A percentile compares a stretch with the other conserved stretches of the same genome.
Conservation (phyloP, 345 rosid species). For the Citrus australasica region DNA sequence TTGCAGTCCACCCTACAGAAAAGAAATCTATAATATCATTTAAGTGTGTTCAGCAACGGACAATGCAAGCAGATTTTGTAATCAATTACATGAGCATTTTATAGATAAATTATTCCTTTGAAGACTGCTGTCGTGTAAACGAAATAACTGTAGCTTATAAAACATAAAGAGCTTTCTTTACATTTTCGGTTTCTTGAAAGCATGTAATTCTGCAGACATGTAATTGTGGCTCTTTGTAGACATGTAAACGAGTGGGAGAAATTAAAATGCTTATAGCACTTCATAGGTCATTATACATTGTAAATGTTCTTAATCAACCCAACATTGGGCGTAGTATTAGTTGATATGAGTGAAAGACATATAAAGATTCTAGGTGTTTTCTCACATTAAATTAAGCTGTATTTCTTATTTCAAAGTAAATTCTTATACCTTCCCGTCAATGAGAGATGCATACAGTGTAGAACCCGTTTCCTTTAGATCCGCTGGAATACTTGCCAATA, state of each 20-base stretch:
- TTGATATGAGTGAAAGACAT: neutral
- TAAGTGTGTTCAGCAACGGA: constrained; percentile 13
- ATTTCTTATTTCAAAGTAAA: constrained; percentile 8
- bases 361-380: constrained; percentile 1
- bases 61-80: constrained; percentile 3
- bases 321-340: neutral
- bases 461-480: constrained; percentile 75
- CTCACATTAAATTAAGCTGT: constrained; percentile 1
- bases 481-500: constrained; percentile 70
- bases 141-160: neutral
- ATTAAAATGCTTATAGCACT: neutral
- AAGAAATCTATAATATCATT: constrained; percentile 10
- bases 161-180: neutral
- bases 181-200: neutral
- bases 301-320: neutral
- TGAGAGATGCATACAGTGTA: constrained; percentile 53
- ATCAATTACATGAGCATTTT: neutral
- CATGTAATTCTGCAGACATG: neutral
- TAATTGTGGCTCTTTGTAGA: neutral
- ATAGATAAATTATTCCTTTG: constrained; percentile 6
- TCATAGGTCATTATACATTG: neutral
- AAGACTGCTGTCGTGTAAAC: neutral
- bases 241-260: neutral
- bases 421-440: constrained; percentile 68
- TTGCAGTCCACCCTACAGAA: constrained; percentile 76